phyloP scores from a whole-genome alignment of 2,329 filamentous ascomycete species.

The Cercospora beticola region DNA sequence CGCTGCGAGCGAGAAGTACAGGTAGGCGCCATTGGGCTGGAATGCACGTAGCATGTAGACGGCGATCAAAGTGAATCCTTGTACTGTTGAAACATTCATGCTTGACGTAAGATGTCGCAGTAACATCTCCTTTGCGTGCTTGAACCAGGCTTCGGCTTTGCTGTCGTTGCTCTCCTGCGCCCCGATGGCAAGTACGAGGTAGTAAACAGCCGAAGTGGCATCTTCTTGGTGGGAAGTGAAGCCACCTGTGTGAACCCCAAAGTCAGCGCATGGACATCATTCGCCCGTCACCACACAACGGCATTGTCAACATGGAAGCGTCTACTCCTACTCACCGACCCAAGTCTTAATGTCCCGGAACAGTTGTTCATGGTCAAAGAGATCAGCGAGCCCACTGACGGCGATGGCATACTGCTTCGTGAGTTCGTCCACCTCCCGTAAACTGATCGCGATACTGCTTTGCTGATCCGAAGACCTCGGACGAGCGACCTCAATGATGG shows the following conservation, averaged over 20 bases:
- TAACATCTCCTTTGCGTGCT: constrained; percentile 47
- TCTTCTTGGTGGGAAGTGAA: constrained; percentile 35
- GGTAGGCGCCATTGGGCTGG: constrained; percentile 54
- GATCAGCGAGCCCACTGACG: constrained; percentile 50
- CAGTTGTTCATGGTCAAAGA: constrained; percentile 47
- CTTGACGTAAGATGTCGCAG: constrained; percentile 50
- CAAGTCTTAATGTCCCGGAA: constrained; percentile 33
- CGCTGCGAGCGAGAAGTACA: constrained; percentile 52
- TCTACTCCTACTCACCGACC: constrained; percentile 12
- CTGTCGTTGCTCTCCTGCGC: constrained; percentile 46
- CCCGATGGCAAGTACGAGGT: constrained; percentile 53
- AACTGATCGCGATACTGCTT: constrained; percentile 32
- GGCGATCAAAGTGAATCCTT: constrained; percentile 53
- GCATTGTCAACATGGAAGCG: not conserved
- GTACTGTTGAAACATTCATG: constrained; percentile 52
- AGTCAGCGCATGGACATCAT: not conserved
- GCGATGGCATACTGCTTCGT: constrained; percentile 48
- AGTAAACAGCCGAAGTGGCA: constrained; percentile 50
- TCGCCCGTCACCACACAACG: not conserved
- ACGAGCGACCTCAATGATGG: constrained; percentile 26
- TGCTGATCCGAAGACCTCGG: constrained; percentile 2
- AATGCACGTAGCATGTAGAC: constrained; percentile 55
- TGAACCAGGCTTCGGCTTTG: constrained; percentile 50
- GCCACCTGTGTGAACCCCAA: not conserved
- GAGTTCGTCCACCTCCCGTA: constrained; percentile 44